Evolutionary conservation across 2,329 filamentous ascomycete genomes (phyloP).

Genomic region (Phoma sp.): DNA sequence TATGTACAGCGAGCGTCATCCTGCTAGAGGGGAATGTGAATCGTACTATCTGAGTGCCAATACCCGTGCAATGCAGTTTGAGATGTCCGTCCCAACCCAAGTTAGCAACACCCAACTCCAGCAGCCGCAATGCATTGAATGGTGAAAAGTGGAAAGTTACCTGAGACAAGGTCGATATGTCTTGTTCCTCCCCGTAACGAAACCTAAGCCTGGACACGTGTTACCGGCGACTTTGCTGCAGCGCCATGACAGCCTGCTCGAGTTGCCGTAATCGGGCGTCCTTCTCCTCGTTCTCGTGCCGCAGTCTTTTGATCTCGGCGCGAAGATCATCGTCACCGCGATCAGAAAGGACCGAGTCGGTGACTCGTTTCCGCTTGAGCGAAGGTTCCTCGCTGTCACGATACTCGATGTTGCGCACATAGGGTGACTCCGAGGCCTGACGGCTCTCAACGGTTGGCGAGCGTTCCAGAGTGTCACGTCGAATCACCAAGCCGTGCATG

Average conservation of each 20-base stretch:
- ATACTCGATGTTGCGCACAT: slow-evolving; percentile 30
- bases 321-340: slow-evolving; percentile 44
- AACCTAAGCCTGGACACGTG: neutral
- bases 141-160: slow-evolving; percentile 13
- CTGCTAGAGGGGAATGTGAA: slow-evolving; percentile 28
- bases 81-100: slow-evolving; percentile 3
- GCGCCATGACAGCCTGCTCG: slow-evolving; percentile 43
- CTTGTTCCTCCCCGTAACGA: neutral
- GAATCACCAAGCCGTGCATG: slow-evolving; percentile 42
- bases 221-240: slow-evolving; percentile 37
- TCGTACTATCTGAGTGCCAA: slow-evolving; percentile 19
- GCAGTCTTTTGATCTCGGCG: slow-evolving; percentile 50
- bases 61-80: slow-evolving; percentile 13
- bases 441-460: slow-evolving; percentile 32
- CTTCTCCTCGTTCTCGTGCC: slow-evolving; percentile 51
- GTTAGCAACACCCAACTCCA: neutral
- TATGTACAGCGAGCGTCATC: slow-evolving; percentile 42
- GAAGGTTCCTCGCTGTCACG: slow-evolving; percentile 33
- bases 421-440: slow-evolving; percentile 34
- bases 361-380: slow-evolving; percentile 44
- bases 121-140: slow-evolving; percentile 6
- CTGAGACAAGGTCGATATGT: neutral
- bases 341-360: slow-evolving; percentile 32
- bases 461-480: slow-evolving; percentile 30
- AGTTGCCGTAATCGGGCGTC: slow-evolving; percentile 46